A percentile compares a stretch with the other conserved stretches of the same genome.
Evolutionary conservation across 2,329 filamentous ascomycete species (phyloP).

Genomic region (Epichloe uncinata): DNA sequence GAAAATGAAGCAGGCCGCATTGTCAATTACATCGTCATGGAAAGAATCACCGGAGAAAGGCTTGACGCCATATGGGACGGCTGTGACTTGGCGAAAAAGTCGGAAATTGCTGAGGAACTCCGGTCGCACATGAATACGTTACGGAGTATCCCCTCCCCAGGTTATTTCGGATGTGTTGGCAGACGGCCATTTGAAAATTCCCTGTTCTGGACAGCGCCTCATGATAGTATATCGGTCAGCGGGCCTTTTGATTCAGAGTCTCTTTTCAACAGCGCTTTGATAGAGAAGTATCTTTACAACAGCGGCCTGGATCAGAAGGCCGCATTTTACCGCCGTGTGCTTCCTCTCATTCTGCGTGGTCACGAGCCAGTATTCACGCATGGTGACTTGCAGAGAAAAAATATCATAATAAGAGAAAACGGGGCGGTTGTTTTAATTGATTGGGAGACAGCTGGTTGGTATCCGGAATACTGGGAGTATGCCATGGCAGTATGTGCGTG

Average conservation of each 20-base stretch:
- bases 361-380: conserved; percentile 1
- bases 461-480: background rate
- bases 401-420: background rate
- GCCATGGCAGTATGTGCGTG: background rate
- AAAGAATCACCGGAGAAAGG: too few species aligned
- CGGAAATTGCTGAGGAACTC: too few species aligned
- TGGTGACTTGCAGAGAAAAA: conserved; percentile 3
- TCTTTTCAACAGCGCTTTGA: background rate
- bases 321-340: conserved; percentile 15
- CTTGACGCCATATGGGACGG: too few species aligned
- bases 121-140: too few species aligned
- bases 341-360: conserved; percentile 14
- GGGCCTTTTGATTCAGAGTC: background rate
- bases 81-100: too few species aligned
- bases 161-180: too few species aligned
- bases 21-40: too few species aligned
- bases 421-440: conserved; percentile 1
- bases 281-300: background rate
- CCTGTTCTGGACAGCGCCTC: background rate
- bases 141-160: too few species aligned
- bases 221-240: background rate
- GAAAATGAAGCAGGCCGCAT: too few species aligned
- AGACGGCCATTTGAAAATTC: background rate
- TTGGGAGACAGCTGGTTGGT: background rate
- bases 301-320: background rate